Conservation (phyloP, 2,329 filamentous ascomycete species). For the Penicillium nordicum region DNA sequence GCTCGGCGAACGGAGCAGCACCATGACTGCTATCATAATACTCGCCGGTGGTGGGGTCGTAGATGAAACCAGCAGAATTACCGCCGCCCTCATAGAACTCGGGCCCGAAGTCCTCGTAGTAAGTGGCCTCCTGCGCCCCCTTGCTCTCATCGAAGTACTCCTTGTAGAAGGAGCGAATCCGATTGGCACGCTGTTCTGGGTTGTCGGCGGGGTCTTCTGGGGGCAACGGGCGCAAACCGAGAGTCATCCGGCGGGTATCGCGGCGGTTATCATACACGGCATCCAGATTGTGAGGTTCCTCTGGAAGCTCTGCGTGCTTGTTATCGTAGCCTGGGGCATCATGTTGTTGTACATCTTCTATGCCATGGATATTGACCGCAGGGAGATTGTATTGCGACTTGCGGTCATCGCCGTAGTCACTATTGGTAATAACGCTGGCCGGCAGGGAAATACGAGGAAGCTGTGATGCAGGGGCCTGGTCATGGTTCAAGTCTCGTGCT, state of each 20-base stretch:
- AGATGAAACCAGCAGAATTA: constrained; percentile 47
- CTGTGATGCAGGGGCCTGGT: constrained; percentile 19
- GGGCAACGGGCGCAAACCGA: constrained; percentile 76
- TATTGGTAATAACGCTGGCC: constrained; percentile 51
- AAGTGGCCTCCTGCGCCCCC: constrained; percentile 47
- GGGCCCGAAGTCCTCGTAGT: constrained; percentile 73
- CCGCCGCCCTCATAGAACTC: constrained; percentile 63
- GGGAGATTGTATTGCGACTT: constrained; percentile 47
- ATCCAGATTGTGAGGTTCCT: constrained; percentile 25
- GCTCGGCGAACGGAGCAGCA: constrained; percentile 70
- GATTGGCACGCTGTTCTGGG: constrained; percentile 88
- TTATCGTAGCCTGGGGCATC: constrained; percentile 11
- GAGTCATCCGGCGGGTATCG: constrained; percentile 52
- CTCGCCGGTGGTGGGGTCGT: constrained; percentile 47
- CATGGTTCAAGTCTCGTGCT: constrained; percentile 14
- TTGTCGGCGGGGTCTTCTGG: constrained; percentile 84
- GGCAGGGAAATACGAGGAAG: constrained; percentile 39
- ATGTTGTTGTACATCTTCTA: constrained; percentile 21
- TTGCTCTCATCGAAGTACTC: constrained; percentile 94
- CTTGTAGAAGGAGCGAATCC: constrained; percentile 98
- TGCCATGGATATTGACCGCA: constrained; percentile 29
- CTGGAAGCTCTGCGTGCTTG: constrained; percentile 21
- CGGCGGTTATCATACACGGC: constrained; percentile 30
- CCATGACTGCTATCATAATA: constrained; percentile 26
- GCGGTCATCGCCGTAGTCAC: constrained; percentile 55